Evolutionary conservation across 2,329 filamentous ascomycete genomes (phyloP), one percentile per base, ranked within the genome.

Genomic region (Teratosphaeria gauchensis): DNA sequence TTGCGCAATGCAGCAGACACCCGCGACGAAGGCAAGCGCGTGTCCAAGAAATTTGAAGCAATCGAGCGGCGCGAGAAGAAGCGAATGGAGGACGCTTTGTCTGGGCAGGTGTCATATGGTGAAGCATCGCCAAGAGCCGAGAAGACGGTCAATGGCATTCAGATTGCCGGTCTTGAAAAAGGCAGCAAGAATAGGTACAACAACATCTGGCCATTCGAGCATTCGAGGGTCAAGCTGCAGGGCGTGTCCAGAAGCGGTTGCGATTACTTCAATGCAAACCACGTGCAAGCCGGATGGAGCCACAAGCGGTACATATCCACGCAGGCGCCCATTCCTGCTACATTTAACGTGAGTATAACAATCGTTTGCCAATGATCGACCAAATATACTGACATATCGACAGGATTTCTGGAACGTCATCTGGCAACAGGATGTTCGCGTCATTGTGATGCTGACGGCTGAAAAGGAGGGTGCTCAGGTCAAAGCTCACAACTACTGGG

Each of bases 361-460:
- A 7, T 8, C 19, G 24, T 28, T 28, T 19, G 30, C 21, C 19
- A n/a, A 53, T 14, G 3, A 5, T 31, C 19, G 32, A 9, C n/a
- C 21, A 3, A 12, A n/a, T 16, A 48, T 33, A 24, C 28, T 59
- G 55, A 59, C 59, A 61, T 57, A 33, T 55, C 65, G 4, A 38
- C 32, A 94, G 89, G 94, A 99, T 73, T 99, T 99, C 71, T 99
- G 94, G 94, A 92, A 90, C 61, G 88, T 96, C 11, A 82, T 97
- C 32, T 99, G 94, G 94, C 92, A 97, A 71, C 89, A 97, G 73
- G 92, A 97, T 70, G 87, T 95, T 3, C 87, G 92, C 56, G 89
- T 97, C 30, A 87, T 99, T 62, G 92, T 97, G 63, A 97, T 96
- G 87, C 81, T 99, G 64, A 99, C 94, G 5, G 92, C 94, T 1